Conservation (phyloP, 164 flowering plant genomes). For the Berberis vulgaris region DNA sequence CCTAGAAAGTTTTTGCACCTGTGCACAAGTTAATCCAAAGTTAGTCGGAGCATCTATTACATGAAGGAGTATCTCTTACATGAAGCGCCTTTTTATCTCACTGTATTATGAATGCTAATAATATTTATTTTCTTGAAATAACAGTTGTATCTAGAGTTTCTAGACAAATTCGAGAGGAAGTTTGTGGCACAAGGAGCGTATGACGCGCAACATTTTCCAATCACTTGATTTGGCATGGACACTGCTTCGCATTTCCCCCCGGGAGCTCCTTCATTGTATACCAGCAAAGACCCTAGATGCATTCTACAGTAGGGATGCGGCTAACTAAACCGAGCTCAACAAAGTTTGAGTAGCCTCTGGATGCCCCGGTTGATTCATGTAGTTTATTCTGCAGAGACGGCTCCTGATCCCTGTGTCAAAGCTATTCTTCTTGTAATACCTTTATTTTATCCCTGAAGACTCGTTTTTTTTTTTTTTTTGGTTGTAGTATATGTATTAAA, state of each 20-base stretch:
- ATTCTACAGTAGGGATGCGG: conserved; percentile 28
- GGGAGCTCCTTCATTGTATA: conserved; percentile 96
- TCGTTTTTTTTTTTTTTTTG: conserved; percentile 15
- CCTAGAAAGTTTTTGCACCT: too few relatives aligned
- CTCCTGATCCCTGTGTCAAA: too few relatives aligned
- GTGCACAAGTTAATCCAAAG: too few relatives aligned
- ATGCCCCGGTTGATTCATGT: conserved; percentile 9
- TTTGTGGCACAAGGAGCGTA: conserved; percentile 93
- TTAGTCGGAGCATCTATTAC: too few relatives aligned
- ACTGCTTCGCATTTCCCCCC: conserved; percentile 87
- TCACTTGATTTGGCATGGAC: conserved; percentile 99
- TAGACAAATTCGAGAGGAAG: conserved; percentile 93
- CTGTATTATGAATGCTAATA: background rate
- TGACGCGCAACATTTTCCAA: conserved; percentile 90
- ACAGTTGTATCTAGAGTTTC: conserved; percentile 91
- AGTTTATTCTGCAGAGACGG: background rate
- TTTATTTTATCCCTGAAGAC: background rate
- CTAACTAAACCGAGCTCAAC: conserved; percentile 24
- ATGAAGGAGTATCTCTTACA: too few relatives aligned
- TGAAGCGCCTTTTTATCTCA: background rate
- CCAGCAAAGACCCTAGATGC: conserved; percentile 93
- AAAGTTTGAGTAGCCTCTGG: conserved; percentile 1
- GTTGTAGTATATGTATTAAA: conserved; percentile 15
- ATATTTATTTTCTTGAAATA: conserved; percentile 7
- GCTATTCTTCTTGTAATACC: too few relatives aligned